These are phyloP conservation scores for Rhipidocladum racemiflorum DNA, from an alignment of 176 grass and related monocot species.

Conservation along the genomic window DNA sequence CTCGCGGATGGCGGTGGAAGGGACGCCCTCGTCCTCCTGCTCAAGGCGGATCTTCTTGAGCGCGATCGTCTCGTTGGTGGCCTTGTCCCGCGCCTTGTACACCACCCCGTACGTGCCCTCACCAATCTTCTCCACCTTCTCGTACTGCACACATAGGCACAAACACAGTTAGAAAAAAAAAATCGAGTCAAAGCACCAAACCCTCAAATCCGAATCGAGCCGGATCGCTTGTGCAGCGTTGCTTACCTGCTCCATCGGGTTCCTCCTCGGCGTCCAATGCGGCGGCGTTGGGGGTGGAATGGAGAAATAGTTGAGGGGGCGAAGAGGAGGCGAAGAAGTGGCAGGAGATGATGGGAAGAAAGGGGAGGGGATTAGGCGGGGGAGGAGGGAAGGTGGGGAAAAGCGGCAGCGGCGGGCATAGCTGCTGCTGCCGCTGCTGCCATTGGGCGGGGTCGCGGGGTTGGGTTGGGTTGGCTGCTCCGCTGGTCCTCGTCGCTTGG, in stretches of 20 bases:
- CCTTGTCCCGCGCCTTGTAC: conserved; percentile 78
- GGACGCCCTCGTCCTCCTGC: conserved; percentile 93
- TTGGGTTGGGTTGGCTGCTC: neutral
- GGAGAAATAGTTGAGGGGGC: neutral
- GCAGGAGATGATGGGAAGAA: neutral
- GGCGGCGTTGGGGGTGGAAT: neutral
- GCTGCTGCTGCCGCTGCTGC: conserved; percentile 32
- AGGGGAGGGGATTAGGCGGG: conserved; percentile 14
- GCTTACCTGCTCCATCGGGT: conserved; percentile 81
- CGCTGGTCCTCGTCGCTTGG: conserved; percentile 33
- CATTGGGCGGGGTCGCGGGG: conserved; percentile 30
- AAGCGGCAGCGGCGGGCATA: conserved; percentile 20
- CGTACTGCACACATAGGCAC: conserved; percentile 50
- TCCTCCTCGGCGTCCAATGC: conserved; percentile 20
- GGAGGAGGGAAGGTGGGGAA: conserved; percentile 18
- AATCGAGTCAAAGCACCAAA: neutral
- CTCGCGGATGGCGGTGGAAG: conserved; percentile 91
- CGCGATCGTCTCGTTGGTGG: conserved; percentile 88
- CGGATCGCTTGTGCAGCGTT: conserved; percentile 21
- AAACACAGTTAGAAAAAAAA: neutral
- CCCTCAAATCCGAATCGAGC: neutral
- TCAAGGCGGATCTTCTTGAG: conserved; percentile 98
- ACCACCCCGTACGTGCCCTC: conserved; percentile 97
- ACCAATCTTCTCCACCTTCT: conserved; percentile 96
- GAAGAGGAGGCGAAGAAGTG: neutral